Evolutionary conservation across 768 basidiomycete genomes (phyloP), one percentile per base, ranked within the genome.

Genomic region (Terana coerulea): DNA sequence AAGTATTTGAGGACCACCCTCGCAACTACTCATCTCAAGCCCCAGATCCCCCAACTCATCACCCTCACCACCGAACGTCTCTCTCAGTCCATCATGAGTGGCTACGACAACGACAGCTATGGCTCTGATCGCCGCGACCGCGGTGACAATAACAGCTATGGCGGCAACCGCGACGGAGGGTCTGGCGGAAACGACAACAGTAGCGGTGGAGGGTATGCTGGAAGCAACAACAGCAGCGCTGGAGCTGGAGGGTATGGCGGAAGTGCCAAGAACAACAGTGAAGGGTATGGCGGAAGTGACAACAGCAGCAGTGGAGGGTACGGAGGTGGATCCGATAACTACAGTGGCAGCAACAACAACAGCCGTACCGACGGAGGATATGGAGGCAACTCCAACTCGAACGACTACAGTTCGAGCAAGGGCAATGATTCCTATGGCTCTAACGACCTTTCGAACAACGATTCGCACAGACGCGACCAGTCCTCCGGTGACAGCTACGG

Each of bases 161-260:
- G 52, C 14, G 15, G 49, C 17, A 53, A 59, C 47, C 12, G 49
- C 36, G 45, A 52, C 33, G 25, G 44, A 25, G 48, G 52, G 34
- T 45, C 41, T 2, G 24, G 34, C 30, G 35, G 39, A 42, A 36
- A n/a, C 33, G 22, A 40, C 46, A 5, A 6, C 35, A 37, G 21
- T 19, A 5, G 15, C 6, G 15, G 21, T 15, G 35, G 35, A 6
- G 35, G 35, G 15, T 14, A 37, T 19, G 21, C 15, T 19, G 21
- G 21, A 14, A 14, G 35, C 35, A 14, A 19, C 35, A 19, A 37
- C n/a, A n/a, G n/a, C n/a, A n/a, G n/a, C 35, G 15, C 15, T 19
- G 35, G 35, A n/a, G 35, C 15, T 15, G 35, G 35, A 37, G 35
- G 5, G 35, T 15, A 15, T 19, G 35, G 35, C 35, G 15, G 35